Evolutionary conservation across 202 grass and related monocot species (phyloP).

Genomic region (Brachypodium distachyon): DNA sequence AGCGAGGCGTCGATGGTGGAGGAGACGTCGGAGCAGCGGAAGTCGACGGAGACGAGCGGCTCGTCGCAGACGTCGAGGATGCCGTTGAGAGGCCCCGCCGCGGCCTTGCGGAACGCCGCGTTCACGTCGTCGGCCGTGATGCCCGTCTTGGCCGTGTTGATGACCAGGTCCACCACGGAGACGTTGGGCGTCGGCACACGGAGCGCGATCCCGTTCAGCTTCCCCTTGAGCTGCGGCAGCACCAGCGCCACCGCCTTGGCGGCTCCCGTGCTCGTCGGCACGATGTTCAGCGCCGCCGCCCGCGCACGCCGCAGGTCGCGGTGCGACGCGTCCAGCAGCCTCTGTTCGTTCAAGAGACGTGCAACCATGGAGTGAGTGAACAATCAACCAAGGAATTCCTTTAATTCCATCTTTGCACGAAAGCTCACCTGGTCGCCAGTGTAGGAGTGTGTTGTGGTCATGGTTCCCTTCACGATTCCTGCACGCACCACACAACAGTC

Average conservation of each 20-base stretch:
- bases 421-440: conserved; percentile 79
- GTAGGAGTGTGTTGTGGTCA: conserved; percentile 98
- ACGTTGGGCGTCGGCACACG: conserved; percentile 99
- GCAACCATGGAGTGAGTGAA: neutral
- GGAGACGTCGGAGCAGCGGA: conserved; percentile 86
- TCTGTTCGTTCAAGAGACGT: conserved; percentile 24
- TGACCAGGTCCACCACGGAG: conserved; percentile 89
- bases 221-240: conserved; percentile 91
- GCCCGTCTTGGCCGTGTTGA: conserved; percentile 86
- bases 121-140: conserved; percentile 86
- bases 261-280: conserved; percentile 88
- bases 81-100: conserved; percentile 61
- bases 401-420: too few relatives aligned
- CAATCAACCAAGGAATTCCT: too few relatives aligned
- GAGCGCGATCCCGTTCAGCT: conserved; percentile 96
- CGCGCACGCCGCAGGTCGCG: conserved; percentile 77
- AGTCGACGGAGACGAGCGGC: conserved; percentile 92
- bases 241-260: conserved; percentile 96
- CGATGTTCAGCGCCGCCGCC: conserved; percentile 93
- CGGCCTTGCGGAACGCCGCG: conserved; percentile 71
- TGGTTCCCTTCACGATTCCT: conserved; percentile 97
- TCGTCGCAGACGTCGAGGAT: conserved; percentile 74
- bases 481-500: neutral
- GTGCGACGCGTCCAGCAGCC: conserved; percentile 90
- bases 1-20: conserved; percentile 81